A percentile compares a stretch with the other conserved stretches of the same genome.
These are phyloP conservation scores for Coniochaeta hoffmannii DNA, from an alignment of 2,329 filamentous ascomycete genomes.

Conservation along the genomic window DNA sequence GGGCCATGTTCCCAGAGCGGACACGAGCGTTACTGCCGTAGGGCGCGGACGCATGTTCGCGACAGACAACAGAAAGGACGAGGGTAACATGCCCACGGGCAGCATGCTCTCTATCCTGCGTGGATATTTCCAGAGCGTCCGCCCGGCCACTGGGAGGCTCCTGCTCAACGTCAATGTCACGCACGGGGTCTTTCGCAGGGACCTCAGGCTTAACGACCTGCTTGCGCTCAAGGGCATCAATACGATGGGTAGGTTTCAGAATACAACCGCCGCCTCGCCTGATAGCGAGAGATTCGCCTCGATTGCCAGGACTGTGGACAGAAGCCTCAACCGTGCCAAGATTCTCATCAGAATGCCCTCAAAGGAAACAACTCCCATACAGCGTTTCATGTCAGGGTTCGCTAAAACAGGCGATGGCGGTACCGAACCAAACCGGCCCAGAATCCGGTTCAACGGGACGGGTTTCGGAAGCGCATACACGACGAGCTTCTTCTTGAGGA, in stretches of 20 bases:
- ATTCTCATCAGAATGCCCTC: conserved; percentile 24
- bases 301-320: conserved; percentile 21
- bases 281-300: background rate
- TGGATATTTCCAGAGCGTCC: conserved; percentile 49
- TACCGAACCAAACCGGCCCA: background rate
- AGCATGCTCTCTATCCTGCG: conserved; percentile 33
- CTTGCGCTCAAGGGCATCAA: conserved; percentile 11
- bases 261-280: no score
- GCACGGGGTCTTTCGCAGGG: conserved; percentile 42
- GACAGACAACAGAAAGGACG: conserved; percentile 17
- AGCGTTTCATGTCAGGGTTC: conserved; percentile 21
- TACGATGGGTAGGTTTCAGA: conserved; percentile 7
- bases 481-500: conserved; percentile 23
- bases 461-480: conserved; percentile 14
- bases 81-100: background rate
- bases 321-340: conserved; percentile 29
- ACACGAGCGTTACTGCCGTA: conserved; percentile 28
- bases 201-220: conserved; percentile 26
- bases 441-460: background rate
- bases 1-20: conserved; percentile 32
- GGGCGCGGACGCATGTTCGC: conserved; percentile 44
- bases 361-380: conserved; percentile 21
- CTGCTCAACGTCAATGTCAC: conserved; percentile 50
- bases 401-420: conserved; percentile 9
- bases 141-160: conserved; percentile 44